Evolutionary conservation across 228 moss, liverwort and hornwort species (phyloP).

Genomic region (Sphagnum magellanicum): DNA sequence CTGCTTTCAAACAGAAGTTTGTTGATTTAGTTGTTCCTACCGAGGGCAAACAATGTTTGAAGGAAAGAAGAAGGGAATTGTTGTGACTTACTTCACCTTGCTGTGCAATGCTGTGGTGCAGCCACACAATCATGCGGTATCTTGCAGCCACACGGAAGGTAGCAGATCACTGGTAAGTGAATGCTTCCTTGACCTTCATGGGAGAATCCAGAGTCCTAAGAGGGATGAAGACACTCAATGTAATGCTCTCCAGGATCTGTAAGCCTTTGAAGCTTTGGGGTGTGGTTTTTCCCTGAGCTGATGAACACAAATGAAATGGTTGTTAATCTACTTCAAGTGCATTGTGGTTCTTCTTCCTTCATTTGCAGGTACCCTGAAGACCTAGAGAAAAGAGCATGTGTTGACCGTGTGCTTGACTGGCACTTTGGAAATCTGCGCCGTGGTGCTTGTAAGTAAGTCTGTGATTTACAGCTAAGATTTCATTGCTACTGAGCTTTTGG

Average conservation of each 20-base stretch:
- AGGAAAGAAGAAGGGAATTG: neutral
- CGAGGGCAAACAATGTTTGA: neutral
- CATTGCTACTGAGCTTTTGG: no score
- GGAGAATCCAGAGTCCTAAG: neutral
- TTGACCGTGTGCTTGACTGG: conserved; percentile 67
- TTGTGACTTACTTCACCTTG: neutral
- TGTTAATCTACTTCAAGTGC: neutral
- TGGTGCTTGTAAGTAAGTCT: conserved; percentile 31
- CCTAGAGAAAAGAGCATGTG: conserved; percentile 43
- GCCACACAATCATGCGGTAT: conserved; percentile 74
- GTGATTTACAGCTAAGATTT: neutral
- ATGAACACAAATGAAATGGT: neutral
- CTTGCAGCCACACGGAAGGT: conserved; percentile 50
- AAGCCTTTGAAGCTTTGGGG: neutral
- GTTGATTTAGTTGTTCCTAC: no score
- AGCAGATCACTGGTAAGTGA: conserved; percentile 65
- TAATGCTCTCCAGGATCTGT: no score
- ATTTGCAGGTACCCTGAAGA: conserved; percentile 72
- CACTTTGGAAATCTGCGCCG: conserved; percentile 61
- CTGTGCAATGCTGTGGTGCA: conserved; percentile 17
- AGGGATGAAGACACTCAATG: neutral
- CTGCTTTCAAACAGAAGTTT: no score
- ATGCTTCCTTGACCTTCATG: neutral
- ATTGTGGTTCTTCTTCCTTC: neutral
- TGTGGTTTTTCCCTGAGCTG: neutral